Base-by-base conservation (phyloP, 1,284 basidiomycete genomes). In the Coniferiporia sulphurascens region DNA sequence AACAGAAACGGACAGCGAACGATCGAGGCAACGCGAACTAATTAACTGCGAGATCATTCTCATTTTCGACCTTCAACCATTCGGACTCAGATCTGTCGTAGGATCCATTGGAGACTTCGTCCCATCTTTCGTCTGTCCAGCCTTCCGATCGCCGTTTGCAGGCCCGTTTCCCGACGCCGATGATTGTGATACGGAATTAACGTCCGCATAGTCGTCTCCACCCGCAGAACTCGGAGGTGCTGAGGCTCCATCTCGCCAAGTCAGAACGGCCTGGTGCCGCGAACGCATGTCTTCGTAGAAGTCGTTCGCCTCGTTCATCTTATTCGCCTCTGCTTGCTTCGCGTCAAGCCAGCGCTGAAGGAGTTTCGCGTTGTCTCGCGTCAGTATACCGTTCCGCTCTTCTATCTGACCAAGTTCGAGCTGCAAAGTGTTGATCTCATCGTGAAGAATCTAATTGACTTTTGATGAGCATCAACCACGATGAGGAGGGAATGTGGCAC, bases 281-380 rank as follows among this genome's bases (percentile, higher is more conserved):
- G 86, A 83, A 60, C 85, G 85, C 84, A 91, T 85, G 64, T 87
- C 85, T 70, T 91, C 88, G 67, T 91, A 91, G 70, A 89, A 89
- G 60, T 87, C 80, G 68, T 92, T 91, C 15, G 87, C 90, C 66
- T 92, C 91, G 74, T 99, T 98, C 91, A 99, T 93, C 76, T 87
- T 87, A 71, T 95, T 93, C 4, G 89, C 96, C 68, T 95, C 94
- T 13, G 84, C 78, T 69, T 97, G 93, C 77, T 97, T 97, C 65
- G 90, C 88, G 70, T 98, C 95, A 22, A 98, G 79, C 95, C 95
- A 98, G 15, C 95, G 86, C 71, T 98, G 93, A 1, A 99, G 79
- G 45, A 99, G 81, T 65, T 90, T 89, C 17, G 95, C 95, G 68
- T 99, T 99, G 73, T 99, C 96, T 68, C 88, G 89, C 58, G 85